A percentile compares a stretch with the other conserved stretches of the same genome.
Evolutionary conservation across 148 eudicot species (phyloP).

Genomic region (Silene latifolia): DNA sequence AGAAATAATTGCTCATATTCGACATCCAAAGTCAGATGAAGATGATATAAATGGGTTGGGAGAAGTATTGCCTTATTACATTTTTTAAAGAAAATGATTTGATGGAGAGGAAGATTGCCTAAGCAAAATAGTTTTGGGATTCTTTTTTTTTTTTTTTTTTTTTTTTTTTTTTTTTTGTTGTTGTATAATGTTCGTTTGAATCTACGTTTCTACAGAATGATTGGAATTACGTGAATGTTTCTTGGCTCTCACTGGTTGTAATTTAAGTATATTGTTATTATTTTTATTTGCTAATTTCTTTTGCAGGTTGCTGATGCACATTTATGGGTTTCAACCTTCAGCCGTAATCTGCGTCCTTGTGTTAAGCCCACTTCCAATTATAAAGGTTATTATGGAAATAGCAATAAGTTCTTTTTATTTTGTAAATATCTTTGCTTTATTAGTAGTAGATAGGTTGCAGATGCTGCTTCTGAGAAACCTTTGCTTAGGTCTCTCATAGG

Average conservation of each 20-base stretch:
- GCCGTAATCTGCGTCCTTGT: slow-evolving; percentile 55
- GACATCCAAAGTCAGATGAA: background rate
- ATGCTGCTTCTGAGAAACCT: background rate
- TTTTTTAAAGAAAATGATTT: too few relatives aligned
- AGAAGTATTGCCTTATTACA: background rate
- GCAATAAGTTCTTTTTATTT: background rate
- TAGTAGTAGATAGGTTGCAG: background rate
- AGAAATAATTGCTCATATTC: background rate
- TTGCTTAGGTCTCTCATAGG: background rate
- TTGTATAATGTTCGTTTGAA: background rate
- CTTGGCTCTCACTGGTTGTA: background rate
- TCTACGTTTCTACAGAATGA: background rate
- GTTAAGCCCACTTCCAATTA: slow-evolving; percentile 59
- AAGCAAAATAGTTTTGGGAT: background rate
- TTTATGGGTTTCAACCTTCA: slow-evolving; percentile 47
- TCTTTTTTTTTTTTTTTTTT: too few relatives aligned
- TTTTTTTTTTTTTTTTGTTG: too few relatives aligned
- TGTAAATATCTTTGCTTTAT: background rate
- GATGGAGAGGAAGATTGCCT: background rate
- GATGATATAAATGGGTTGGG: background rate
- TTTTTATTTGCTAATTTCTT: slow-evolving; percentile 5
- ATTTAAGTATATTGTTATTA: background rate
- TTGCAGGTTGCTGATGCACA: slow-evolving; percentile 40
- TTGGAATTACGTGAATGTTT: background rate
- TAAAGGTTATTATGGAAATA: slow-evolving; percentile 42